Percentiles rank a stretch among this genome's conserved stretches.
Conservation (phyloP, 2,329 filamentous ascomycete genomes). For the Trichophaea hybrida region DNA sequence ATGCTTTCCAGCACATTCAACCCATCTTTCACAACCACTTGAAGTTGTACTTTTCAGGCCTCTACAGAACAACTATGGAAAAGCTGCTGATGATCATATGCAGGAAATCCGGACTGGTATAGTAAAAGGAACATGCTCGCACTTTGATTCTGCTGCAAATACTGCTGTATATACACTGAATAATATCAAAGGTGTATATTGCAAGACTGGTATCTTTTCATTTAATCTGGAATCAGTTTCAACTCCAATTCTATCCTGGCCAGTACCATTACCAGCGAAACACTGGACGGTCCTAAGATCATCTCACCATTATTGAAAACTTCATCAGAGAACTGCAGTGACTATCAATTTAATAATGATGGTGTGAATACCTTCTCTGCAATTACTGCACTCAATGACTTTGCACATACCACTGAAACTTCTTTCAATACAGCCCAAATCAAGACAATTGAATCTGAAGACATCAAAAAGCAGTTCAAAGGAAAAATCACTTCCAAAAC, state of each 20-base stretch:
- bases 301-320: not conserved
- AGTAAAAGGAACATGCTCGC: conserved; percentile 1
- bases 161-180: not conserved
- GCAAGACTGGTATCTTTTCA: not conserved
- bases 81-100: no score
- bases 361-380: not conserved
- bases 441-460: not conserved
- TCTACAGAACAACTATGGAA: no score
- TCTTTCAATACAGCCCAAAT: not conserved
- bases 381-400: not conserved
- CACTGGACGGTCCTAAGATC: not conserved
- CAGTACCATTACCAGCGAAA: not conserved
- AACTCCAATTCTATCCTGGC: not conserved
- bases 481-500: no score
- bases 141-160: conserved; percentile 11
- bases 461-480: no score
- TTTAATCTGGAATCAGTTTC: conserved; percentile 2
- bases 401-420: not conserved
- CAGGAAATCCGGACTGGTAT: not conserved
- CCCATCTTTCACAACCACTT: conserved; percentile 13
- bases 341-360: no score
- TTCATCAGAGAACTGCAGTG: not conserved
- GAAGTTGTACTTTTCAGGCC: no score
- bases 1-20: conserved; percentile 15
- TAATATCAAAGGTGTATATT: conserved; percentile 1